Conservation (phyloP, 2,329 filamentous ascomycete species). For the Bisporella sp. region DNA sequence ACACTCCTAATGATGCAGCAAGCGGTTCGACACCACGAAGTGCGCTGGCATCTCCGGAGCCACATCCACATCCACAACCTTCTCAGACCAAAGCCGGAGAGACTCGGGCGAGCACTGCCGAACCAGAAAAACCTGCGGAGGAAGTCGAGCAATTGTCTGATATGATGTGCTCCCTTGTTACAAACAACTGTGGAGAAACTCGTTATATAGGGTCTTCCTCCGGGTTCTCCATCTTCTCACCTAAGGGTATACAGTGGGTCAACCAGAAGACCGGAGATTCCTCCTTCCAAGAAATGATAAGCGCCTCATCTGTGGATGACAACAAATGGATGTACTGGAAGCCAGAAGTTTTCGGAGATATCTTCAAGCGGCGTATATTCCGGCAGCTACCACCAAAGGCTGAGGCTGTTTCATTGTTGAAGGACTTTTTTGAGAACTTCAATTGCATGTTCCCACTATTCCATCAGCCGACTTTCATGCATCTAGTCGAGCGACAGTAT, state of each 20-base stretch:
- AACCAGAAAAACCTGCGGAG: conserved; percentile 46
- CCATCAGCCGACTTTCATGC: conserved; percentile 98
- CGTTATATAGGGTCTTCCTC: conserved; percentile 96
- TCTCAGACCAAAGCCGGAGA: conserved; percentile 12
- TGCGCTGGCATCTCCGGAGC: conserved; percentile 42
- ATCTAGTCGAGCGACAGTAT: conserved; percentile 90
- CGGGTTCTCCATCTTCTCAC: conserved; percentile 97
- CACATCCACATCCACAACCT: conserved; percentile 1
- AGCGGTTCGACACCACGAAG: conserved; percentile 35
- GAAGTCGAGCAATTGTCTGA: conserved; percentile 87
- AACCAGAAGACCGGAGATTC: conserved; percentile 95
- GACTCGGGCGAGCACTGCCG: conserved; percentile 23
- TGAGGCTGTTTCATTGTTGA: conserved; percentile 82
- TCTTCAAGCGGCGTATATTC: conserved; percentile 82
- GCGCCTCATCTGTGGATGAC: conserved; percentile 81
- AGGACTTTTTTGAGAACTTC: conserved; percentile 97
- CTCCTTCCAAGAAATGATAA: conserved; percentile 93
- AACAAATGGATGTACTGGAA: conserved; percentile 98
- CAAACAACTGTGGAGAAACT: conserved; percentile 89
- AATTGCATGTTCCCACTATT: conserved; percentile 98
- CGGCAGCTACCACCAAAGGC: conserved; percentile 74
- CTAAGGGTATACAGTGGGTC: conserved; percentile 97
- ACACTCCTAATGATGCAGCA: conserved; percentile 36
- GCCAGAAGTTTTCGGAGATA: conserved; percentile 89
- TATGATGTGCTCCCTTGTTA: conserved; percentile 98